Evolutionary conservation across 345 rosid genomes (phyloP), one percentile per base, ranked within the genome.

Genomic region (Streptanthus diversifolius): DNA sequence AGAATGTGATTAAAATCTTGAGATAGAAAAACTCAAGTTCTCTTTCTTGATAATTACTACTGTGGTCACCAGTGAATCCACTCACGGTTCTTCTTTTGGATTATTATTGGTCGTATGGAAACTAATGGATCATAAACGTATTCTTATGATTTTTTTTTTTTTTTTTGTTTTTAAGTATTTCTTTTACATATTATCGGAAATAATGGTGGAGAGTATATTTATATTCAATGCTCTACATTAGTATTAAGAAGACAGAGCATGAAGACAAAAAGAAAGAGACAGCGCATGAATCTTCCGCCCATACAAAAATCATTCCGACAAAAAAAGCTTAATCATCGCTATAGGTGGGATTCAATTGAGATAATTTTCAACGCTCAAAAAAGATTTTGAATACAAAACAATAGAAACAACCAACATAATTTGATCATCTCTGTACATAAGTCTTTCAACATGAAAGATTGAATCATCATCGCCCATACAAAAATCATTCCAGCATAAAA

Each of bases 1-100:
- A 71, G 67, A 62, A 47, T 76, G 66, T 63, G 80, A 61, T 61
- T 69, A 75, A 62, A 18, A 55, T 70, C 74, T 68, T 75, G 79
- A 76, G 65, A 70, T 63, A 30, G 40, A 43, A 55, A 72, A 75
- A 70, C 75, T 69, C 79, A 63, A 62, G 79, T 45, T 45, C 36
- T 62, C 22, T 51, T 68, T 76, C 21, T 70, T 69, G 74, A 75
- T 27, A 41, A 61, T 68, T 22, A 61, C 67, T 24, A 27, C 51
- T 44, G 48, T 35, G 66, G 65, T 62, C 65, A 62, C 52, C 52
- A 19, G 74, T 68, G 79, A 68, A 75, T 44, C 75, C 71, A 54
- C 71, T 62, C 36, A 68, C 68, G 45, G 48, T 51, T 22, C 17
- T 62, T 35, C 63, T 57, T 27, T 44, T 21, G 64, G 52, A 32